These are phyloP conservation scores for Gastrolobium villosum DNA, from an alignment of 306 rosid species.

Conservation along the genomic window DNA sequence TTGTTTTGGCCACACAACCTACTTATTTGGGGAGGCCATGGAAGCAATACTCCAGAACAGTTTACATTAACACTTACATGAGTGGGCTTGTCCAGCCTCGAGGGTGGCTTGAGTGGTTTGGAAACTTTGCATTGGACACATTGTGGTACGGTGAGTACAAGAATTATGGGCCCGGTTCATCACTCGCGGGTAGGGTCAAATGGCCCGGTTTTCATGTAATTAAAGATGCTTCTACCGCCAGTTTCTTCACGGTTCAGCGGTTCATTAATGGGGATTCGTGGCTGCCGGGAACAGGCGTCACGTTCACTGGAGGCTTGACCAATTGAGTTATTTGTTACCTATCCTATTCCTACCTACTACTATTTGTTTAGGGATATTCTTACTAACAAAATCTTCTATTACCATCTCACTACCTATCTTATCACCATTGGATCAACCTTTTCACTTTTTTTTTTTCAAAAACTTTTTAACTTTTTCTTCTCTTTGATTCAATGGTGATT, in stretches of 20 bases:
- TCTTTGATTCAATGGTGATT: no score
- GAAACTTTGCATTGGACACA: constrained; percentile 75
- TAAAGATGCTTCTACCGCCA: constrained; percentile 57
- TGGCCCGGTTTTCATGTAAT: constrained; percentile 86
- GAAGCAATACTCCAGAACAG: constrained; percentile 80
- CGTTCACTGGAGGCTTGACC: constrained; percentile 65
- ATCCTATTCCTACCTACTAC: background rate
- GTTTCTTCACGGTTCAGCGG: constrained; percentile 60
- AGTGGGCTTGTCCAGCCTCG: constrained; percentile 76
- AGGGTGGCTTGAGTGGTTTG: constrained; percentile 93
- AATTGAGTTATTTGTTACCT: constrained; percentile 32
- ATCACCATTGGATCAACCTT: no score
- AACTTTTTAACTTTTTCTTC: no score
- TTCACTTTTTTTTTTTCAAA: no score
- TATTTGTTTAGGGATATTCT: constrained; percentile 25
- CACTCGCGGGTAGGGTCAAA: constrained; percentile 52
- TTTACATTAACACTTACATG: constrained; percentile 79
- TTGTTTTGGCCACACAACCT: constrained; percentile 73
- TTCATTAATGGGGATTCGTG: constrained; percentile 69
- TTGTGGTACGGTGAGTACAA: constrained; percentile 91
- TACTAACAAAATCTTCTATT: no score
- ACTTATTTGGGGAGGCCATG: constrained; percentile 85
- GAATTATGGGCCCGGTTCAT: constrained; percentile 75
- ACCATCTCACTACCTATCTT: no score
- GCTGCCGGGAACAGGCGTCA: constrained; percentile 78